Evolutionary conservation across 169 alveolate genomes (phyloP).

Genomic region (Cryptosporidium felis): DNA sequence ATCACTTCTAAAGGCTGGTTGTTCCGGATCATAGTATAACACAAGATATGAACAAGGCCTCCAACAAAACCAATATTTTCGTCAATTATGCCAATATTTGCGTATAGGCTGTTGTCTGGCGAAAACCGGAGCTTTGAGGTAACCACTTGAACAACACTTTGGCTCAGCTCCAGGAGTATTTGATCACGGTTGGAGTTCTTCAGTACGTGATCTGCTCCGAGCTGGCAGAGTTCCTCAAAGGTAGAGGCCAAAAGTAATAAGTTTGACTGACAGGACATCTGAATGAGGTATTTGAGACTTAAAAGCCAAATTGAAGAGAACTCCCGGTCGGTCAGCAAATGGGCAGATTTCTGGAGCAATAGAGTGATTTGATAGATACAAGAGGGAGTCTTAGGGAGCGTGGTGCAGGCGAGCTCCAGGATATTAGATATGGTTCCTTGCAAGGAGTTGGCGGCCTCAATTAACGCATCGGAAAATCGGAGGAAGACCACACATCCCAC

Average conservation of each 20-base stretch:
- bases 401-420: slow-evolving; percentile 25
- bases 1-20: not conserved
- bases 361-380: slow-evolving; percentile 45
- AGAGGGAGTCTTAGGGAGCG: slow-evolving; percentile 34
- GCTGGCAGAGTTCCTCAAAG: slow-evolving; percentile 52
- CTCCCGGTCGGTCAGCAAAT: not conserved
- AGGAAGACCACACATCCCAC: slow-evolving; percentile 58
- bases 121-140: not conserved
- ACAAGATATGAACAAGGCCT: slow-evolving; percentile 16
- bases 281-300: slow-evolving; percentile 25
- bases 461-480: slow-evolving; percentile 46
- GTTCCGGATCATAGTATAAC: slow-evolving; percentile 47
- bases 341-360: slow-evolving; percentile 57
- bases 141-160: slow-evolving; percentile 25
- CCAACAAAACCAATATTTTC: slow-evolving; percentile 69
- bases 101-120: not conserved
- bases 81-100: slow-evolving; percentile 50
- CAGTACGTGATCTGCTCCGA: slow-evolving; percentile 39
- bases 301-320: slow-evolving; percentile 18
- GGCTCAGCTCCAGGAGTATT: slow-evolving; percentile 36
- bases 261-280: slow-evolving; percentile 19
- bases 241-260: slow-evolving; percentile 13
- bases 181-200: slow-evolving; percentile 48
- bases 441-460: slow-evolving; percentile 48
- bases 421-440: slow-evolving; percentile 47